Evolutionary conservation across 2,329 filamentous ascomycete genomes (phyloP).

Genomic region (Cladorrhinum sp.): DNA sequence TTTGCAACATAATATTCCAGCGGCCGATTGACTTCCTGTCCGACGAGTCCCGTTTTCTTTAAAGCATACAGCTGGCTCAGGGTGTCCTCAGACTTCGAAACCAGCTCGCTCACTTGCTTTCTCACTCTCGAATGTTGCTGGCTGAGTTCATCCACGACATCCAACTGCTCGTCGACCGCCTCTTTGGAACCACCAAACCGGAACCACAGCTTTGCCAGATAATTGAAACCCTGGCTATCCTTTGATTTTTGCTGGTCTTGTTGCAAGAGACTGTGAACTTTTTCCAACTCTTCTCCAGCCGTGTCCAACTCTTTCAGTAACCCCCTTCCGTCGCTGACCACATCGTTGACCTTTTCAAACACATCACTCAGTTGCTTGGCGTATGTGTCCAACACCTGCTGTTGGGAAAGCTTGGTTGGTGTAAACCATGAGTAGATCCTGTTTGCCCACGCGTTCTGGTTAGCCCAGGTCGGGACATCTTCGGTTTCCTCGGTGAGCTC

Average conservation of each 20-base stretch:
- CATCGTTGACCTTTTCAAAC: slow-evolving; percentile 62
- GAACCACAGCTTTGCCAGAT: slow-evolving; percentile 67
- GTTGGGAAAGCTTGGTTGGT: slow-evolving; percentile 56
- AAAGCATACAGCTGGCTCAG: slow-evolving; percentile 68
- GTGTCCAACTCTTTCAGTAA: slow-evolving; percentile 63
- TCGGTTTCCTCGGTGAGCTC: slow-evolving; percentile 54
- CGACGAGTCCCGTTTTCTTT: slow-evolving; percentile 44
- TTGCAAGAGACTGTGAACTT: slow-evolving; percentile 64
- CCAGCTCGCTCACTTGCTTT: slow-evolving; percentile 63
- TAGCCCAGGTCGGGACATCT: slow-evolving; percentile 34
- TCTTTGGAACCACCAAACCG: slow-evolving; percentile 67
- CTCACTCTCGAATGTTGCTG: slow-evolving; percentile 63
- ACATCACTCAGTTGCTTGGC: slow-evolving; percentile 68
- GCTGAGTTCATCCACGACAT: slow-evolving; percentile 62
- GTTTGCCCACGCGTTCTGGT: slow-evolving; percentile 38
- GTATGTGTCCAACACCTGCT: slow-evolving; percentile 68
- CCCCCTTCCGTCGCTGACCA: slow-evolving; percentile 69
- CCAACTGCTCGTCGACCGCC: slow-evolving; percentile 56
- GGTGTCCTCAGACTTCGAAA: slow-evolving; percentile 73
- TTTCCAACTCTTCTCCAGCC: slow-evolving; percentile 65
- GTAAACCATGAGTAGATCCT: slow-evolving; percentile 62
- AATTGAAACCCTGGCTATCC: slow-evolving; percentile 60
- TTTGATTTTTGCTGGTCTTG: slow-evolving; percentile 57
- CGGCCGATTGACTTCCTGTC: neutral
- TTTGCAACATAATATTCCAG: neutral